phyloP scores from a whole-genome alignment of 805 yeast genomes.

The Barnettozyma sucrosica region DNA sequence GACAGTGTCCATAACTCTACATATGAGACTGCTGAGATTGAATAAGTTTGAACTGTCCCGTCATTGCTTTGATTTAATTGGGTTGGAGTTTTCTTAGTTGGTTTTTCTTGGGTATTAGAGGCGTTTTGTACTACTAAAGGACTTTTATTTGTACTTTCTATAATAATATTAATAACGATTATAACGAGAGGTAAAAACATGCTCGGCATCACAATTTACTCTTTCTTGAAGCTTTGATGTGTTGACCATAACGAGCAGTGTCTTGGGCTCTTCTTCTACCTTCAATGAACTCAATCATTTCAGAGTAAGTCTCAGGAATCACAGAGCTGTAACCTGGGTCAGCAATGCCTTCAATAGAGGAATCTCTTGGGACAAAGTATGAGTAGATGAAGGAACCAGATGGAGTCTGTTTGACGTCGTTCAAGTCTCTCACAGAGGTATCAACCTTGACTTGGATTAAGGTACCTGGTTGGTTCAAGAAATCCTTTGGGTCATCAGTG shows the following conservation, averaged over 20 bases:
- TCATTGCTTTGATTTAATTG: not conserved
- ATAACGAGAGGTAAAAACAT: no score
- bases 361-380: slow-evolving; percentile 70
- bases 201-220: not conserved
- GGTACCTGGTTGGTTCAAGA: slow-evolving; percentile 74
- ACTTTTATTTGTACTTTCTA: not conserved
- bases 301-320: slow-evolving; percentile 81
- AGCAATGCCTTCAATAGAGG: slow-evolving; percentile 25
- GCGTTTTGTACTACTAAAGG: not conserved
- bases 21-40: slow-evolving; percentile 28
- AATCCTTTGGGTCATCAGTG: slow-evolving; percentile 45
- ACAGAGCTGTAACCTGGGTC: slow-evolving; percentile 66
- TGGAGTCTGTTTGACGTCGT: slow-evolving; percentile 53
- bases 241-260: slow-evolving; percentile 61
- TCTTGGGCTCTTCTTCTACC: slow-evolving; percentile 88
- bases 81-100: not conserved
- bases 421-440: slow-evolving; percentile 67
- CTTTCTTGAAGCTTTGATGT: slow-evolving; percentile 22
- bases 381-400: slow-evolving; percentile 88
- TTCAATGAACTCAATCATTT: slow-evolving; percentile 87
- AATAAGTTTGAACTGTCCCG: slow-evolving; percentile 13
- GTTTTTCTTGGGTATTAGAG: not conserved
- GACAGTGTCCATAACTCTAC: slow-evolving; percentile 24
- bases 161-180: not conserved
- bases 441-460: slow-evolving; percentile 86